Evolutionary conservation across 1,139 yeast genomes (phyloP).

Genomic region (Hyphopichia buzzinii): DNA sequence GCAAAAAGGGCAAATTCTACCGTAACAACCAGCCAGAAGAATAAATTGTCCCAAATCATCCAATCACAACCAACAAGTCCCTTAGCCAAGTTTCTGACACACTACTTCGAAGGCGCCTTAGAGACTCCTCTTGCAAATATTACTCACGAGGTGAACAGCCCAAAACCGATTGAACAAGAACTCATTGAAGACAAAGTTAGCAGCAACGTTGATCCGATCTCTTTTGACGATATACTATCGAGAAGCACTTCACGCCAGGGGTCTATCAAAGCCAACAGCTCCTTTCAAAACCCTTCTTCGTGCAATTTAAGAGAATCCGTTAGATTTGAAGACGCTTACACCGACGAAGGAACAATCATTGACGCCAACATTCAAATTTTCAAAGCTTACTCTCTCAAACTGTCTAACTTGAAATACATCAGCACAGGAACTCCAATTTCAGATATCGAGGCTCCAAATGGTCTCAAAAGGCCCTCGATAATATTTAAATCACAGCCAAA

Average conservation of each 20-base stretch:
- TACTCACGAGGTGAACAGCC: background rate
- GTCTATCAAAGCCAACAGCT: background rate
- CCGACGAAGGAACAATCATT: constrained; percentile 16
- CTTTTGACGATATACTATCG: constrained; percentile 16
- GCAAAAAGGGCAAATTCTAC: too few species aligned
- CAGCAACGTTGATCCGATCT: constrained; percentile 7
- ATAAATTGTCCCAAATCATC: too few species aligned
- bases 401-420: constrained; percentile 6
- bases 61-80: background rate
- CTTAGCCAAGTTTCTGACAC: background rate
- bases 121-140: background rate
- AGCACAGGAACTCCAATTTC: constrained; percentile 4
- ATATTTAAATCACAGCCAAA: too few species aligned
- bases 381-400: constrained; percentile 11
- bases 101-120: background rate
- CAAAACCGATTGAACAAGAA: background rate
- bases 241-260: constrained; percentile 18
- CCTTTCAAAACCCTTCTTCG: too few species aligned
- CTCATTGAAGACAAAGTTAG: background rate
- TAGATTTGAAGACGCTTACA: constrained; percentile 9
- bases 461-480: too few species aligned
- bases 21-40: too few species aligned
- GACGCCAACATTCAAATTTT: constrained; percentile 23
- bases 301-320: constrained; percentile 4
- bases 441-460: too few species aligned